These are phyloP conservation scores for Trichoderma endophyticum DNA, from an alignment of 2,329 filamentous ascomycete genomes.

Conservation along the genomic window DNA sequence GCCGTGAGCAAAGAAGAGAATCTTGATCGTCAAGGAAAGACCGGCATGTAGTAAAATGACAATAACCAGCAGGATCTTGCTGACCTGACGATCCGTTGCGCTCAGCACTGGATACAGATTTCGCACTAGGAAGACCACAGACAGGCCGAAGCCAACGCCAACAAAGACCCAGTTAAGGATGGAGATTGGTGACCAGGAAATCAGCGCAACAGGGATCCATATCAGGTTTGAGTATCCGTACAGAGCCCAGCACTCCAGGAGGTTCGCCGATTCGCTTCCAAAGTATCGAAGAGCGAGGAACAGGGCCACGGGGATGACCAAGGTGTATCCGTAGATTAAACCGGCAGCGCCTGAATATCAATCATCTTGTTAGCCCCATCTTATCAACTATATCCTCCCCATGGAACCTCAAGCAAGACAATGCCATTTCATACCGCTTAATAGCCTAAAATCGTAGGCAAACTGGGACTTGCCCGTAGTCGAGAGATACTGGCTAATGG, in stretches of 20 bases:
- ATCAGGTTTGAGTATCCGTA: slow-evolving; percentile 97
- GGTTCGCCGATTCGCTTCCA: slow-evolving; percentile 85
- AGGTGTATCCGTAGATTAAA: slow-evolving; percentile 91
- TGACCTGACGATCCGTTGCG: slow-evolving; percentile 88
- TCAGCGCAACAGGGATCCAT: slow-evolving; percentile 91
- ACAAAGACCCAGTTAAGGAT: slow-evolving; percentile 94
- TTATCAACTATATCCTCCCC: not conserved
- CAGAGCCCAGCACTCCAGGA: slow-evolving; percentile 91
- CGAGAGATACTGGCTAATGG: slow-evolving; percentile 86
- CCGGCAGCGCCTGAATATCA: slow-evolving; percentile 68
- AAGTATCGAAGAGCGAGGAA: slow-evolving; percentile 94
- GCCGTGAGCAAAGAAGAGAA: slow-evolving; percentile 87
- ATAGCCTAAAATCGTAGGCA: slow-evolving; percentile 83
- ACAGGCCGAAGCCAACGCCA: slow-evolving; percentile 76
- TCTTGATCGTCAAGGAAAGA: slow-evolving; percentile 91
- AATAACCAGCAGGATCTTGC: slow-evolving; percentile 79
- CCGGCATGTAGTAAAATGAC: slow-evolving; percentile 84
- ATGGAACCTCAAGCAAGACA: not conserved
- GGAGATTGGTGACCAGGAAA: slow-evolving; percentile 82
- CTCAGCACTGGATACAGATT: slow-evolving; percentile 90
- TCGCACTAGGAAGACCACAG: slow-evolving; percentile 77
- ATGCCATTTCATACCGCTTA: slow-evolving; percentile 62
- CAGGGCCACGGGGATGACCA: slow-evolving; percentile 76
- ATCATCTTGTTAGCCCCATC: slow-evolving; percentile 1
- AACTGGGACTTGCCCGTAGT: slow-evolving; percentile 68